phyloP scores from a whole-genome alignment of 306 rosid genomes.

The Bauhinia variegata region DNA sequence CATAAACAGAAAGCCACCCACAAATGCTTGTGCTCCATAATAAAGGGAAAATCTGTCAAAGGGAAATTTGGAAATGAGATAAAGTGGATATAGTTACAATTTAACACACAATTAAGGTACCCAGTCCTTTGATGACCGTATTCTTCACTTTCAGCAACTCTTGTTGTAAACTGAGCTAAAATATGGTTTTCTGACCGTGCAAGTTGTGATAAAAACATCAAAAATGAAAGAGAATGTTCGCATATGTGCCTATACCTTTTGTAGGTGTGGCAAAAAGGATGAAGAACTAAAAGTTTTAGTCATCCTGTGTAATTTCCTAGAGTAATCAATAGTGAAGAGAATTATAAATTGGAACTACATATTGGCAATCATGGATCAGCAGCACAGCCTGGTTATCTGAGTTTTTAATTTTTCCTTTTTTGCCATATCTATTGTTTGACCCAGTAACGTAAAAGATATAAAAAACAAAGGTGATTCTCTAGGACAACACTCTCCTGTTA shows the following conservation, averaged over 20 bases:
- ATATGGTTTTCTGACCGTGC: not conserved
- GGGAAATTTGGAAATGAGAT: constrained; percentile 11
- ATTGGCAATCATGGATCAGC: not conserved
- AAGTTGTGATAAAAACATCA: not conserved
- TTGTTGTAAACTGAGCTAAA: not conserved
- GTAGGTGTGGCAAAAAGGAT: constrained; percentile 21
- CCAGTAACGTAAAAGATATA: constrained; percentile 15
- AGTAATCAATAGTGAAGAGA: not conserved
- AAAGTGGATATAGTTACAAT: constrained; percentile 22
- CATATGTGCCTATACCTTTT: not conserved
- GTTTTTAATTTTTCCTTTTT: not conserved
- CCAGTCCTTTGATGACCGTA: not conserved
- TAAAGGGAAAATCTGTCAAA: constrained; percentile 43
- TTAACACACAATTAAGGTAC: constrained; percentile 21
- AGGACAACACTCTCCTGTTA: constrained; percentile 7
- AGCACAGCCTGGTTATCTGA: not conserved
- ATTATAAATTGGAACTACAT: not conserved
- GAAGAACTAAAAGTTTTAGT: not conserved
- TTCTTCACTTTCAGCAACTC: not conserved
- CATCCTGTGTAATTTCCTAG: not conserved
- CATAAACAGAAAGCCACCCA: constrained; percentile 55
- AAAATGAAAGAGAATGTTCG: not conserved
- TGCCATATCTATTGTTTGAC: constrained; percentile 8
- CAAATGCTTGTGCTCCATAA: constrained; percentile 60
- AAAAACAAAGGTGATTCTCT: not conserved